Evolutionary conservation across 768 basidiomycete species (phyloP), one percentile per base, ranked within the genome.

Genomic region (Kwoniella sp.): DNA sequence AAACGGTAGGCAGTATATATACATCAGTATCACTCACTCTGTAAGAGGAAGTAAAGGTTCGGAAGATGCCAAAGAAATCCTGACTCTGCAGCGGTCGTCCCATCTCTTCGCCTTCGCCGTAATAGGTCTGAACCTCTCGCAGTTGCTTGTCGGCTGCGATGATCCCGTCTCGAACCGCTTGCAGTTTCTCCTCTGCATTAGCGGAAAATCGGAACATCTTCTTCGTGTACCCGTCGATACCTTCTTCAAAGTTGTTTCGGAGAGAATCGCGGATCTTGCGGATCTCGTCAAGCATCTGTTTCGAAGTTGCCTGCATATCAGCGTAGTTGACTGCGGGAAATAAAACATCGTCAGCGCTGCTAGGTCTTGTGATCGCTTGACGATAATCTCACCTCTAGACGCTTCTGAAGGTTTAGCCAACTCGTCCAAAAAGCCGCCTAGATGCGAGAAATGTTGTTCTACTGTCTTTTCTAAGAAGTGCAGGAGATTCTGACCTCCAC

Each of bases 61-160:
- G 93, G 86, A 98, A 97, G 72, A 95, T 88, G 13, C 88, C 92
- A 82, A 92, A 99, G 83, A 98, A 99, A 74, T 97, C 95, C 92
- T 54, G 89, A 82, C 86, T 76, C 51, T 71, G 78, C n/a, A 74
- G 61, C 1, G 75, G 72, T 31, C 75, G 61, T 22, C 75, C 65
- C 72, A 73, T 74, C 62, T 79, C 73, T 65, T 91, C 89, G 41
- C 96, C 94, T 81, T 99, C 96, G 12, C 94, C 93, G 75, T 90
- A 99, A 76, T 92, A 95, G 62, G 85, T 87, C 65, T 95, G 85
- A 20, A 92, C 93, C 68, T 95, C 92, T 34, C 85, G 85, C 76
- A 93, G 93, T 0, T 87, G 88, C 1, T 89, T 85, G 26, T 93
- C 91, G 0, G 95, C 93, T 61, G 89, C 85, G 61, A 89, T 90